Evolutionary conservation across 495 filamentous ascomycete genomes (phyloP).

Genomic region (Penicillium paxilli): DNA sequence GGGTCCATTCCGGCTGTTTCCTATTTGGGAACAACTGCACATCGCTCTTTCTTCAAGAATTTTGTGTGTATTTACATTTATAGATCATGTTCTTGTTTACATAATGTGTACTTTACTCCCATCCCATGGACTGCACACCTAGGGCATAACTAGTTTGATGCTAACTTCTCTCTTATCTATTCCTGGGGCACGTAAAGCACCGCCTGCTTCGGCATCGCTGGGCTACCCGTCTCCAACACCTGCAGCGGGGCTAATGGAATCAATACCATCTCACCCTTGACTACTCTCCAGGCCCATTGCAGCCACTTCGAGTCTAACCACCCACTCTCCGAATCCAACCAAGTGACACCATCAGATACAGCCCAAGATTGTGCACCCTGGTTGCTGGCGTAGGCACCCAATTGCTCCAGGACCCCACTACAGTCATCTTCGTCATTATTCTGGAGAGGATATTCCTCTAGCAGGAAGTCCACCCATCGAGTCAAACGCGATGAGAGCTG

Average conservation of each 20-base stretch:
- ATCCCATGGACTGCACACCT: no score
- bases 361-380: conserved; percentile 16
- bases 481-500: conserved; percentile 31
- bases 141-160: no score
- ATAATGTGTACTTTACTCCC: no score
- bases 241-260: conserved; percentile 38
- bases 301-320: conserved; percentile 46
- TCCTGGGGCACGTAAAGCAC: conserved; percentile 44
- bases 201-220: conserved; percentile 33
- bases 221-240: conserved; percentile 25
- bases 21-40: not conserved
- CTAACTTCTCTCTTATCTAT: conserved; percentile 1
- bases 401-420: conserved; percentile 7
- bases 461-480: conserved; percentile 39
- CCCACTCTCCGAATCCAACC: conserved; percentile 27
- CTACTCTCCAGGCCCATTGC: conserved; percentile 42
- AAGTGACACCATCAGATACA: conserved; percentile 14
- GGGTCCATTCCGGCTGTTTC: conserved; percentile 11
- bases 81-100: no score
- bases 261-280: conserved; percentile 40
- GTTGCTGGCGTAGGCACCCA: conserved; percentile 19
- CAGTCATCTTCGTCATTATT: conserved; percentile 19
- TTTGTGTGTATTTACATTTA: no score
- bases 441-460: conserved; percentile 32
- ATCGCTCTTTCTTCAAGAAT: not conserved